phyloP scores from a whole-genome alignment of 1,284 basidiomycete species.

The Pyrrhoderma noxium region DNA sequence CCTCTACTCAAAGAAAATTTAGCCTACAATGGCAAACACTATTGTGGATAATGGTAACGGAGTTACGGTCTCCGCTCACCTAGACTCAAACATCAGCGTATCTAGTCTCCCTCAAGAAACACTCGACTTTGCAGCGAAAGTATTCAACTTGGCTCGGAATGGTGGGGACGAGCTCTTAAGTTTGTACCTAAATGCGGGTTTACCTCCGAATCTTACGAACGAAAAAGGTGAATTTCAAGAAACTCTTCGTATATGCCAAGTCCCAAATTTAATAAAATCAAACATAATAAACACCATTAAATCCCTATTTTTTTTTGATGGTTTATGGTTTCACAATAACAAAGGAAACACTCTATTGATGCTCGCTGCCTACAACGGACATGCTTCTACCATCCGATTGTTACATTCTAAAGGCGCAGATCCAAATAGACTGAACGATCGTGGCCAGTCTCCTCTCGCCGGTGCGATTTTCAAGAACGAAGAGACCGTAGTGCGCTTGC shows the following conservation, averaged over 20 bases:
- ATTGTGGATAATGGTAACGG: too few species aligned
- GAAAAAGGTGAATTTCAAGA: constrained; percentile 41
- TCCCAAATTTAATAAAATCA: too few species aligned
- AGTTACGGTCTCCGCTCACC: too few species aligned
- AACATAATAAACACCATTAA: not conserved
- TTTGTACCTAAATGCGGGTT: constrained; percentile 61
- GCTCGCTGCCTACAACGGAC: constrained; percentile 77
- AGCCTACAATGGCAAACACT: too few species aligned
- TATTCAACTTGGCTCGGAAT: constrained; percentile 70
- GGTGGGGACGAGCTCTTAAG: constrained; percentile 48
- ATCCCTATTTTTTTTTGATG: not conserved
- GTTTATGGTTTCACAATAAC: too few species aligned
- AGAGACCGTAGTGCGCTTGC: constrained; percentile 52
- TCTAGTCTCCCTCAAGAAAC: constrained; percentile 37
- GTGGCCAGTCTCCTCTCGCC: constrained; percentile 72
- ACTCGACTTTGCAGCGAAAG: constrained; percentile 61
- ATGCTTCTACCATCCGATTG: constrained; percentile 45
- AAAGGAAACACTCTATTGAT: constrained; percentile 79
- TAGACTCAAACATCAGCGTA: not conserved
- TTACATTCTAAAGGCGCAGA: constrained; percentile 57
- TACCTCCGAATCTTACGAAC: constrained; percentile 77
- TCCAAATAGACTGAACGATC: constrained; percentile 67
- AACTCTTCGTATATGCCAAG: not conserved
- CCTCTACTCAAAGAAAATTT: too few species aligned
- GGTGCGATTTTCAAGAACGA: constrained; percentile 76